Evolutionary conservation across 768 basidiomycete species (phyloP), one percentile per base, ranked within the genome.

Genomic region (Galerina marginata): DNA sequence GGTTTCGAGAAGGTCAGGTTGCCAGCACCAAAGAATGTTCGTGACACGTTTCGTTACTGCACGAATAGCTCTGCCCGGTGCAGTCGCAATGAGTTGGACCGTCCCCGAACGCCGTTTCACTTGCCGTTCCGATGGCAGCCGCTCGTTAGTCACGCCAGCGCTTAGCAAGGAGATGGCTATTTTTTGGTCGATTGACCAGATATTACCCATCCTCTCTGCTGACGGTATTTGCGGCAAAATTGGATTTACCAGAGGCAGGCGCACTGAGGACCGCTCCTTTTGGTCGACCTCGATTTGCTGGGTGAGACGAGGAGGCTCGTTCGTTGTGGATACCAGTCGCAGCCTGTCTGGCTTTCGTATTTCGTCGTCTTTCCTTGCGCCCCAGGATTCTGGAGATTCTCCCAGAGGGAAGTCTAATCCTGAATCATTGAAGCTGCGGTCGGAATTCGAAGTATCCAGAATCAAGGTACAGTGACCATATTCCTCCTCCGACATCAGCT

Each of bases 151-250:
- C 6, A 50, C 23, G 11, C 66, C 59, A 25, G 67, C 66, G 36
- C 60, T 49, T n/a, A 72, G 61, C 42, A 72, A 42, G 3, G 70
- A 65, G 4, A 72, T 66, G 2, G 65, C 65, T 29, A 72, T 49
- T 37, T 59, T 59, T 54, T 72, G 67, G 23, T 69, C 71, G 42
- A 72, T 55, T 15, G 65, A 54, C 68, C 66, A 68, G 3, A 33
- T 40, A 43, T 15, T 26, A 9, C n/a, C 47, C 16, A 33, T 11
- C 56, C 23, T 45, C 11, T 55, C 12, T 12, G 37, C 20, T 36
- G 23, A 1, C 14, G 50, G 15, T 11, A 20, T 45, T 14, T 44
- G 4, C 43, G 36, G 40, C 9, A 20, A 50, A 4, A n/a, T 3
- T 6, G 25, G 46, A 10, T 50, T 36, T 15, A 61, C 40, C 38